Conservation (phyloP, 768 basidiomycete genomes). For the Termitomyces sp. region DNA sequence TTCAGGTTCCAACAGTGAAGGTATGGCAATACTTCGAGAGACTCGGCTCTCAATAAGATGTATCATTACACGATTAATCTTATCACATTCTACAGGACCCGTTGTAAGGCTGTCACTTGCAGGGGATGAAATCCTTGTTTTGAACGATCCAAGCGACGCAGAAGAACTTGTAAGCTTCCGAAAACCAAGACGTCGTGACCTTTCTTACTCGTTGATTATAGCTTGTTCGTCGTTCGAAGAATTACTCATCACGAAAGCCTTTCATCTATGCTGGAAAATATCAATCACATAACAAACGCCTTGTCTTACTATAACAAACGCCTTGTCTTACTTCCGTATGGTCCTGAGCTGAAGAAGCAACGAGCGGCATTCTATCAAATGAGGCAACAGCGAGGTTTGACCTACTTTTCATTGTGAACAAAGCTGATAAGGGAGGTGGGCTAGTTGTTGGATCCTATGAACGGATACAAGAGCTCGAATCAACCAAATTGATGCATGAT, state of each 20-base stretch:
- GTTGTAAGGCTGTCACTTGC: conserved; percentile 6
- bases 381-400: conserved; percentile 6
- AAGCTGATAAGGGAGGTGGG: too few species aligned
- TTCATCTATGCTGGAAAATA: too few species aligned
- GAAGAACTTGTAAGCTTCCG: conserved; percentile 6
- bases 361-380: conserved; percentile 9
- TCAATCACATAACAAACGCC: too few species aligned
- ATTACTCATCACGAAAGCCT: too few species aligned
- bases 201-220: too few species aligned
- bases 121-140: conserved; percentile 5
- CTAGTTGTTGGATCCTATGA: conserved; percentile 8
- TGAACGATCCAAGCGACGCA: conserved; percentile 7
- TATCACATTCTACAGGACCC: not conserved
- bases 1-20: conserved; percentile 9
- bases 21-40: conserved; percentile 10
- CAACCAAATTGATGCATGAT: conserved; percentile 6
- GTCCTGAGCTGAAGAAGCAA: conserved; percentile 8
- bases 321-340: conserved; percentile 7
- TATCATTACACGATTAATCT: too few species aligned
- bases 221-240: too few species aligned
- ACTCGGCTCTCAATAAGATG: not conserved
- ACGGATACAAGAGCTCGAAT: conserved; percentile 8
- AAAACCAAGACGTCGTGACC: not conserved
- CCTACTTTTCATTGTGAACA: too few species aligned
- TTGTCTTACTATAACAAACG: conserved; percentile 6